A percentile compares a stretch with the other conserved stretches of the same genome.
Conservation (phyloP, 1,139 yeast genomes). For the Sugiyamaella novakii region DNA sequence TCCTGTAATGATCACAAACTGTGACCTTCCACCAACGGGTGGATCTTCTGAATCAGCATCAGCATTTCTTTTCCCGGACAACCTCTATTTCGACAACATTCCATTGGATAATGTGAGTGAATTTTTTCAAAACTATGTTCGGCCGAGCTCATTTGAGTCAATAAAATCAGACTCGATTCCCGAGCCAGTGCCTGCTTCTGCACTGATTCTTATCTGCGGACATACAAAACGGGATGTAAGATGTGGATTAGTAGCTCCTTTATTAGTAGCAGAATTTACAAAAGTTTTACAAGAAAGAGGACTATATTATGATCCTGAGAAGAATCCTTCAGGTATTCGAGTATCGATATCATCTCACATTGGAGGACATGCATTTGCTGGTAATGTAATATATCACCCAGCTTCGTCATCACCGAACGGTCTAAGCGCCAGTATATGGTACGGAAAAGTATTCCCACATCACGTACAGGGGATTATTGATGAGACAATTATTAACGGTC, state of each 20-base stretch:
- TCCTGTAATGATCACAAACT: slow-evolving; percentile 58
- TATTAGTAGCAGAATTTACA: slow-evolving; percentile 54
- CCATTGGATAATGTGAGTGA: slow-evolving; percentile 39
- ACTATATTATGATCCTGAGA: slow-evolving; percentile 33
- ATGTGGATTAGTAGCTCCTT: slow-evolving; percentile 67
- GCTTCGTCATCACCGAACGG: slow-evolving; percentile 15
- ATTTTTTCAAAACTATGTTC: slow-evolving; percentile 48
- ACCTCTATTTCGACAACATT: slow-evolving; percentile 45
- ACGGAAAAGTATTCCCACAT: slow-evolving; percentile 67
- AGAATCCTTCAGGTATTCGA: slow-evolving; percentile 42
- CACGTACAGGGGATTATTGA: slow-evolving; percentile 65
- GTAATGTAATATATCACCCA: slow-evolving; percentile 60
- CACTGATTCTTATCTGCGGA: slow-evolving; percentile 59
- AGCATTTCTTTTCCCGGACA: slow-evolving; percentile 59
- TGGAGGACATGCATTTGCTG: slow-evolving; percentile 81
- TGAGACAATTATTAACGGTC: slow-evolving; percentile 53
- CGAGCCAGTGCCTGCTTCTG: slow-evolving; percentile 12
- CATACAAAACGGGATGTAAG: slow-evolving; percentile 63
- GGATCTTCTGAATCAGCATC: slow-evolving; percentile 23
- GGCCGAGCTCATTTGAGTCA: slow-evolving; percentile 11
- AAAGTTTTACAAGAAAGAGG: slow-evolving; percentile 45
- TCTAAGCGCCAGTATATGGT: slow-evolving; percentile 52
- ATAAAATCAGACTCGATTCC: slow-evolving; percentile 30
- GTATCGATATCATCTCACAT: slow-evolving; percentile 66
- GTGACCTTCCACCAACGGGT: slow-evolving; percentile 31